A percentile compares a stretch with the other conserved stretches of the same genome.
Evolutionary conservation across 2,329 filamentous ascomycete species (phyloP).

Genomic region (Hypoxylon sp.): DNA sequence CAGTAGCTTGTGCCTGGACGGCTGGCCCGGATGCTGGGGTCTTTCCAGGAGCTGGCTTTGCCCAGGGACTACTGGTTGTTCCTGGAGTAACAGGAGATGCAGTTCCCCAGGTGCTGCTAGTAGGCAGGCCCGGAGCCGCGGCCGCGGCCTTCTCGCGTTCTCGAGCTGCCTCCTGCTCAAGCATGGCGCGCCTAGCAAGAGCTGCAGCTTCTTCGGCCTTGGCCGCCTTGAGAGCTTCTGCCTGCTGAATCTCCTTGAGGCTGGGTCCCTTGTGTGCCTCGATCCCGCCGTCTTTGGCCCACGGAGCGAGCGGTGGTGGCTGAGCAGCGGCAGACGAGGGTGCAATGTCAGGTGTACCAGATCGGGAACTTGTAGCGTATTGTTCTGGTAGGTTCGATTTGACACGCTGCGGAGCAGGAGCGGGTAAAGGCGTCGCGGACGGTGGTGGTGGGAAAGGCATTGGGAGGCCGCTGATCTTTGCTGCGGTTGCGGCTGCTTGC

Average conservation of each 20-base stretch:
- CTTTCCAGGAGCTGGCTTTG: conserved; percentile 71
- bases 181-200: conserved; percentile 80
- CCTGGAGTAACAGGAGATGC: conserved; percentile 77
- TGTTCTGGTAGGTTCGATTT: conserved; percentile 86
- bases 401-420: conserved; percentile 88
- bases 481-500: conserved; percentile 61
- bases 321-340: conserved; percentile 59
- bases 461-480: conserved; percentile 78
- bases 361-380: conserved; percentile 74
- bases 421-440: conserved; percentile 85
- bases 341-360: conserved; percentile 78
- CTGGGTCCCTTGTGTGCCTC: conserved; percentile 86
- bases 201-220: conserved; percentile 87
- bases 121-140: conserved; percentile 84
- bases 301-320: conserved; percentile 86
- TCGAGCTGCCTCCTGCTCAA: conserved; percentile 82
- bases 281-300: conserved; percentile 87
- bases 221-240: conserved; percentile 92
- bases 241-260: conserved; percentile 95
- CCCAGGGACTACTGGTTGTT: conserved; percentile 72
- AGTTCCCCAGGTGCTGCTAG: conserved; percentile 90
- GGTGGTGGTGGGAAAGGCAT: conserved; percentile 80
- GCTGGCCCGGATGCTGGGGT: conserved; percentile 51
- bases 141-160: conserved; percentile 73
- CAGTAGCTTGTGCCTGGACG: conserved; percentile 54